Base-by-base conservation (phyloP, 768 basidiomycete genomes). In the Boletus tylopilopsis region DNA sequence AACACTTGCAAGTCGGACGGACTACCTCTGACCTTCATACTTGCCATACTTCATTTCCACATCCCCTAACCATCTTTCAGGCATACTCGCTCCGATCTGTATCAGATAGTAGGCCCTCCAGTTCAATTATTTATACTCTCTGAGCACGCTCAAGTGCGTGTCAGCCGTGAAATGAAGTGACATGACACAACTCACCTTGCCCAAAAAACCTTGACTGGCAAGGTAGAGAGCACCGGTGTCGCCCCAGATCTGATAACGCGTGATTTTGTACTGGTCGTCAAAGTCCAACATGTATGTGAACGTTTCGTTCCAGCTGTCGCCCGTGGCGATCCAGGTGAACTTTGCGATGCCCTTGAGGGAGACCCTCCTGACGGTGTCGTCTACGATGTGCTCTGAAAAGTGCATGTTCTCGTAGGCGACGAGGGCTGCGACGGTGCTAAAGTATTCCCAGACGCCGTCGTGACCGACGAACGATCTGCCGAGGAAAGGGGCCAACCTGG, bases 181-280 rank as follows among this genome's bases (percentile, higher is more conserved):
- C 23, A 34, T 38, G 21, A 25, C 19, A 5, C 27, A 10, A 25
- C 49, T 47, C 45, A 61, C 60, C 40, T 54, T 22, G 29, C 23
- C 16, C 29, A 82, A 61, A 59, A 69, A 57, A n/a, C 82, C 81
- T 21, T 64, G 69, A 33, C 77, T 72, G 6, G 82, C 83, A 13
- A 85, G 71, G 64, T 81, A 82, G 10, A 80, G 75, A 6, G 82
- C 78, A 11, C 81, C 83, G 7, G 82, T 79, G 63, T 86, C 84
- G 11, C 80, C 81, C 83, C 84, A 86, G 2, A 85, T 74, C 58
- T 85, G 78, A 71, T 82, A 84, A 36, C 73, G 68, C 21, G 69
- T 69, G n/a, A 86, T 69, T 64, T 78, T 84, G 47, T 66, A 59
- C 24, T 75, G 73, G 21, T 78, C 71, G 47, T 84, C 82, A 59